Evolutionary conservation across 2,329 filamentous ascomycete genomes (phyloP).

Genomic region (Pseudogymnoascus sp.): DNA sequence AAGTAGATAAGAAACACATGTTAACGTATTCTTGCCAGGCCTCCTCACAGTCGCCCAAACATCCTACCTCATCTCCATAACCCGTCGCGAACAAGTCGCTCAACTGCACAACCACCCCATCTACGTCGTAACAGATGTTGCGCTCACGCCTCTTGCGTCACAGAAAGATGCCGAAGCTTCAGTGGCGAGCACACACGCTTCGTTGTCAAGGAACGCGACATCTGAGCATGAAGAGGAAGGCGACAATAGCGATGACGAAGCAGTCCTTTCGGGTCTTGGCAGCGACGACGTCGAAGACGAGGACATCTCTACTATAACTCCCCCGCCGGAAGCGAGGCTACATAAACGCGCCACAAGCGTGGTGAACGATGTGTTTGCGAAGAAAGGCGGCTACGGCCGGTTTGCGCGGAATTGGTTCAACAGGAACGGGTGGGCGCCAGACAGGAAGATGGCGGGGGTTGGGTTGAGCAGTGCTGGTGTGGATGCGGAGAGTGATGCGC

Average conservation of each 20-base stretch:
- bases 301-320: constrained; percentile 12
- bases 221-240: constrained; percentile 24
- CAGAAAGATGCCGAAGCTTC: constrained; percentile 66
- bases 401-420: constrained; percentile 93
- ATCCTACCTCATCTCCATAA: constrained; percentile 82
- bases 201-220: constrained; percentile 24
- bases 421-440: constrained; percentile 69
- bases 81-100: constrained; percentile 78
- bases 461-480: not conserved
- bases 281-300: constrained; percentile 40
- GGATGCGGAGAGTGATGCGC: constrained; percentile 5
- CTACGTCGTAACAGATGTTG: constrained; percentile 82
- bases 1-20: not conserved
- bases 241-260: constrained; percentile 44
- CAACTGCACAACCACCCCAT: constrained; percentile 74
- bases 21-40: constrained; percentile 44
- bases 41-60: constrained; percentile 74
- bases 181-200: constrained; percentile 54
- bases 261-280: constrained; percentile 26
- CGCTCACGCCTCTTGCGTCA: constrained; percentile 79
- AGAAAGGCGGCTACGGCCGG: constrained; percentile 74
- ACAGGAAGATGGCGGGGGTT: not conserved
- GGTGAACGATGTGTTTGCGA: constrained; percentile 80
- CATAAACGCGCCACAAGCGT: constrained; percentile 50
- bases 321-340: not conserved